phyloP scores from a whole-genome alignment of 2,329 filamentous ascomycete genomes.

The Paraphaeosphaeria minitans region DNA sequence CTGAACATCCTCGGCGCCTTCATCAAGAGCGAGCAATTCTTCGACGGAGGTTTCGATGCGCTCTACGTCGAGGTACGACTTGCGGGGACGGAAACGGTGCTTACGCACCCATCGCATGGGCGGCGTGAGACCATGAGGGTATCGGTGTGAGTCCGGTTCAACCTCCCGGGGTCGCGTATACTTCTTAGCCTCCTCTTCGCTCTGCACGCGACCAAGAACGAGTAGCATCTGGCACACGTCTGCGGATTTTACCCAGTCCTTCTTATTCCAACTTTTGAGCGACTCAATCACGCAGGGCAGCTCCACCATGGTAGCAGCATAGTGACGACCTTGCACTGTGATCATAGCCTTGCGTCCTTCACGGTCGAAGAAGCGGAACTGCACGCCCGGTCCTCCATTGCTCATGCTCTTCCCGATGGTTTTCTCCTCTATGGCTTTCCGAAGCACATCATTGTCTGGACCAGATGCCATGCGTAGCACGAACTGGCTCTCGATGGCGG shows the following conservation, averaged over 20 bases:
- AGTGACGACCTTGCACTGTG: conserved; percentile 70
- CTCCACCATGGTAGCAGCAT: conserved; percentile 80
- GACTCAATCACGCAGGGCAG: conserved; percentile 85
- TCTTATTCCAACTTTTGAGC: conserved; percentile 93
- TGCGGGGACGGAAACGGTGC: conserved; percentile 80
- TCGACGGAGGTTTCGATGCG: conserved; percentile 82
- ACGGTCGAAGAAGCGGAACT: conserved; percentile 76
- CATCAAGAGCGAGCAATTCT: conserved; percentile 72
- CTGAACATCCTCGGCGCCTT: conserved; percentile 58
- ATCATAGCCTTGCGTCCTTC: conserved; percentile 77
- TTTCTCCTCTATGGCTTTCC: conserved; percentile 74
- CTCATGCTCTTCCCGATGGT: conserved; percentile 70
- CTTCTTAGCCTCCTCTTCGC: conserved; percentile 55
- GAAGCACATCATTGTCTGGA: conserved; percentile 82
- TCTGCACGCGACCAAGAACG: conserved; percentile 71
- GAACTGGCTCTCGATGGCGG: conserved; percentile 86
- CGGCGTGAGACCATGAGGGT: conserved; percentile 84
- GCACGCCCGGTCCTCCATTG: conserved; percentile 75
- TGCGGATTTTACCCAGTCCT: conserved; percentile 83
- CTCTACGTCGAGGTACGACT: conserved; percentile 82
- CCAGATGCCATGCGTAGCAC: conserved; percentile 87
- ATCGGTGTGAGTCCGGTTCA: conserved; percentile 69
- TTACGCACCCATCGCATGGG: conserved; percentile 86
- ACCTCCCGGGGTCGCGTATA: conserved; percentile 73
- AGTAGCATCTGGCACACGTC: conserved; percentile 90